A percentile compares a stretch with the other conserved stretches of the same genome.
Evolutionary conservation across 306 rosid genomes (phyloP).

Genomic region (Cicer yamashitae): DNA sequence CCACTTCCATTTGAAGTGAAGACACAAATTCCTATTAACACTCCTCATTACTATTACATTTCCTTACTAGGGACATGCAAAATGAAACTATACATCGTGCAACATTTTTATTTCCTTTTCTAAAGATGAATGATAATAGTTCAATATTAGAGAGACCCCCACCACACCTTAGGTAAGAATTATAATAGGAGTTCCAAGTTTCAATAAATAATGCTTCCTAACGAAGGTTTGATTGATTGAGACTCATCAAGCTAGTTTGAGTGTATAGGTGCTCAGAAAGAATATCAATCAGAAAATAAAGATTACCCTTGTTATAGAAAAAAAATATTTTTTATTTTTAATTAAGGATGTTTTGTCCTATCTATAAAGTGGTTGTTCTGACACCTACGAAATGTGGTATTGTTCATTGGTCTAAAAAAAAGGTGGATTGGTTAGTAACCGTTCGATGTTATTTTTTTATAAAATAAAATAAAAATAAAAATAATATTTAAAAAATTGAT

Average conservation of each 20-base stretch:
- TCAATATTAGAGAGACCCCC: slow-evolving; percentile 12
- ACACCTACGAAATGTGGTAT: not conserved
- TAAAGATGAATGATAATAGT: not conserved
- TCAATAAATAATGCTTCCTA: slow-evolving; percentile 34
- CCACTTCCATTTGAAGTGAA: slow-evolving; percentile 37
- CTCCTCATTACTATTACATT: not conserved
- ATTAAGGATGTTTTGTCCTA: slow-evolving; percentile 4
- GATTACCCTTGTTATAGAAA: slow-evolving; percentile 13
- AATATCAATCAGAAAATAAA: slow-evolving; percentile 38
- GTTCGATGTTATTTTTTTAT: slow-evolving; percentile 22
- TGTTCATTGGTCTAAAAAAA: slow-evolving; percentile 37
- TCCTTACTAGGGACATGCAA: slow-evolving; percentile 15
- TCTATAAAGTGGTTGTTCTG: slow-evolving; percentile 30
- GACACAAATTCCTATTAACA: slow-evolving; percentile 31
- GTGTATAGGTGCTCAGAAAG: slow-evolving; percentile 24
- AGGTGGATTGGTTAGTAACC: not conserved
- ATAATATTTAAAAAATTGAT: too few relatives aligned
- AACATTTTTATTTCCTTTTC: slow-evolving; percentile 42
- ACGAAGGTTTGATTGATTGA: slow-evolving; percentile 48
- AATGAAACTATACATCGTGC: slow-evolving; percentile 43
- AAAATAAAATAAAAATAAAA: not conserved
- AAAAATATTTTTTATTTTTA: not conserved
- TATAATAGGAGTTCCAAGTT: slow-evolving; percentile 17
- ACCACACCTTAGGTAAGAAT: not conserved
- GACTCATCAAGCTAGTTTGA: slow-evolving; percentile 45